Evolutionary conservation across 139 green algal species (phyloP).

Genomic region (Chlamydomonas sp.): DNA sequence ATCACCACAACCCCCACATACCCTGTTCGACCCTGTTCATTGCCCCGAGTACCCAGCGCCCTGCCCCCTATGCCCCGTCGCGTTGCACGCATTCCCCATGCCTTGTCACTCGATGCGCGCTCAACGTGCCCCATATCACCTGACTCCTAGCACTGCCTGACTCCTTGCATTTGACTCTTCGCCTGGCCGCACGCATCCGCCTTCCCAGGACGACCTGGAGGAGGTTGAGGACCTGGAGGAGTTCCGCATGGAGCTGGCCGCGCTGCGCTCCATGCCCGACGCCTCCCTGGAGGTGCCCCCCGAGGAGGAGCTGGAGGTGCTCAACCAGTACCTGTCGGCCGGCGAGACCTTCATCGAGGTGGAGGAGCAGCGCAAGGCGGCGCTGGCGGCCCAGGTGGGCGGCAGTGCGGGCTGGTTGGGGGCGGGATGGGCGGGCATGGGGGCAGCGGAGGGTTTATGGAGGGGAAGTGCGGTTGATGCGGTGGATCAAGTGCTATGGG

Average conservation of each 20-base stretch:
- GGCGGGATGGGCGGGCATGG: too few relatives aligned
- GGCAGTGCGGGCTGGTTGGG: background rate
- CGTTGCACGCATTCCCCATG: background rate
- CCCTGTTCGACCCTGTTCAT: too few relatives aligned
- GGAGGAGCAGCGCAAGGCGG: conserved; percentile 40
- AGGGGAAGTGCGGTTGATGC: too few relatives aligned
- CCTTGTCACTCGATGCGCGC: background rate
- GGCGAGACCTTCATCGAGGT: conserved; percentile 35
- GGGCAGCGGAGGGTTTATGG: too few relatives aligned
- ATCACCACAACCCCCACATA: too few relatives aligned
- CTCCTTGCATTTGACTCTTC: too few relatives aligned
- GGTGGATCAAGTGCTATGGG: too few relatives aligned
- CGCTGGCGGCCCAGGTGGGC: conserved; percentile 7
- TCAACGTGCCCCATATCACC: too few relatives aligned
- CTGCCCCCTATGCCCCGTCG: background rate
- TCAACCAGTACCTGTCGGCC: conserved; percentile 45
- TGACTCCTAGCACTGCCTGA: too few relatives aligned
- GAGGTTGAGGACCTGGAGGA: conserved; percentile 14
- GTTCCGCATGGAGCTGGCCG: conserved; percentile 12
- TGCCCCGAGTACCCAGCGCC: too few relatives aligned
- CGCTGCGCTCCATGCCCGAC: conserved; percentile 31
- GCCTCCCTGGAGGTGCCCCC: conserved; percentile 16
- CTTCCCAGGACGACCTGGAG: conserved; percentile 10
- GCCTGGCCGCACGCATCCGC: background rate
- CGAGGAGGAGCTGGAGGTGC: conserved; percentile 42